These are phyloP conservation scores for Paracamarosporium sp. DNA, from an alignment of 2,329 filamentous ascomycete species.

Conservation along the genomic window DNA sequence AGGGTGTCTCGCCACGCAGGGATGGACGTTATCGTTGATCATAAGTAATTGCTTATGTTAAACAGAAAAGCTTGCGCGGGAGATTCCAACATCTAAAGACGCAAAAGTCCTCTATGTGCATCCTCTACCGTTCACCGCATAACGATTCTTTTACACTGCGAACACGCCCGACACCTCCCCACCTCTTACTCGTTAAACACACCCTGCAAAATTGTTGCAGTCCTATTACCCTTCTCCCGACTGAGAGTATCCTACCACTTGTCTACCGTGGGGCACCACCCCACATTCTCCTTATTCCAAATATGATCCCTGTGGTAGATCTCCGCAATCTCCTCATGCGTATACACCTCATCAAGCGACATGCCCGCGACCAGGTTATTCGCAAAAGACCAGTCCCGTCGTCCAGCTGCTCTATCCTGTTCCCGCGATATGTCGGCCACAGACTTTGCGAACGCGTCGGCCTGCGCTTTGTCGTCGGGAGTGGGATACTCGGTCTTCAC, in stretches of 20 bases:
- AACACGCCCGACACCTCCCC: too few relatives aligned
- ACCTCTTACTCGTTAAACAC: too few relatives aligned
- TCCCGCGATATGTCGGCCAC: constrained; percentile 7
- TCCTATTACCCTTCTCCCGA: background rate
- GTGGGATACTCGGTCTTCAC: constrained; percentile 12
- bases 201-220: background rate
- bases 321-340: constrained; percentile 9
- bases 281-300: constrained; percentile 14
- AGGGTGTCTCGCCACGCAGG: too few relatives aligned
- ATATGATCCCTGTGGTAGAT: constrained; percentile 6
- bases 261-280: constrained; percentile 19
- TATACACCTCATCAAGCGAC: constrained; percentile 15
- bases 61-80: too few relatives aligned
- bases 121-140: too few relatives aligned
- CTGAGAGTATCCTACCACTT: background rate
- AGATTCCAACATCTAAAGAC: too few relatives aligned
- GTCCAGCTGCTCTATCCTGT: constrained; percentile 7
- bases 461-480: constrained; percentile 1
- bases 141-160: too few relatives aligned
- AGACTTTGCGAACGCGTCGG: constrained; percentile 15
- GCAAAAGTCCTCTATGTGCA: background rate
- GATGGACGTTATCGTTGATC: too few relatives aligned
- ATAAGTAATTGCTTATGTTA: too few relatives aligned
- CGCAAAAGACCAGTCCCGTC: constrained; percentile 12
- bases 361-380: constrained; percentile 16